Evolutionary conservation across 1,139 yeast genomes (phyloP).

Genomic region (Yamadazyma diospyri): DNA sequence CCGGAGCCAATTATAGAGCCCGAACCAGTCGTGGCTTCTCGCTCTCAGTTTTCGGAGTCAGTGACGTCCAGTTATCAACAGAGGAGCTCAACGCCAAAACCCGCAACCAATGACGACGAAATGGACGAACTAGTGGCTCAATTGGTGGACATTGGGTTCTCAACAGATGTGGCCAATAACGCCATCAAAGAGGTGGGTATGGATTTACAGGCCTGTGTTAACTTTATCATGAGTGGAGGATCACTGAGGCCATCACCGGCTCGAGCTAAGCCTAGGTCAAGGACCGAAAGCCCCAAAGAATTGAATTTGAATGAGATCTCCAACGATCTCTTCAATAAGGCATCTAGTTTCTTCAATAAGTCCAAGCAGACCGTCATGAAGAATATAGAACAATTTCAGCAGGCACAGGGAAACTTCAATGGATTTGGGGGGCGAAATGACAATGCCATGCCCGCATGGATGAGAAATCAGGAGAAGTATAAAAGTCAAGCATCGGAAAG

Average conservation of each 20-base stretch:
- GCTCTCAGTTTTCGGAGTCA: no score
- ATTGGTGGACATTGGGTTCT: constrained; percentile 76
- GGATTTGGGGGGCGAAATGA: constrained; percentile 11
- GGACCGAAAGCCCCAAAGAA: constrained; percentile 26
- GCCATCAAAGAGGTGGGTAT: constrained; percentile 60
- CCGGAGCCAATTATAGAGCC: constrained; percentile 2
- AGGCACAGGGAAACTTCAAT: constrained; percentile 7
- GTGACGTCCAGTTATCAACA: neutral
- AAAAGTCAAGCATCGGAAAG: constrained; percentile 40
- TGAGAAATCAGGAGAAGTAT: constrained; percentile 56
- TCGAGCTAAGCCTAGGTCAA: neutral
- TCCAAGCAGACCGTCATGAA: constrained; percentile 62
- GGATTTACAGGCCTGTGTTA: constrained; percentile 65
- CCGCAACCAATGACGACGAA: constrained; percentile 2
- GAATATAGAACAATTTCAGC: constrained; percentile 61
- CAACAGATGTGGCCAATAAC: constrained; percentile 53
- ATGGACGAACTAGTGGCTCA: constrained; percentile 62
- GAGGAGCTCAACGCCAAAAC: neutral
- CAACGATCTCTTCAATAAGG: constrained; percentile 57
- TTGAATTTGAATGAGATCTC: constrained; percentile 48
- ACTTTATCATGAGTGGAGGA: constrained; percentile 52
- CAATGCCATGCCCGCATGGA: constrained; percentile 72
- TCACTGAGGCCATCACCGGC: constrained; percentile 17
- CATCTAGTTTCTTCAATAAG: constrained; percentile 56
- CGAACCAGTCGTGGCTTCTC: neutral